These are phyloP conservation scores for Arthrobotrys entomopaga DNA, from an alignment of 2,329 filamentous ascomycete genomes.

Conservation along the genomic window DNA sequence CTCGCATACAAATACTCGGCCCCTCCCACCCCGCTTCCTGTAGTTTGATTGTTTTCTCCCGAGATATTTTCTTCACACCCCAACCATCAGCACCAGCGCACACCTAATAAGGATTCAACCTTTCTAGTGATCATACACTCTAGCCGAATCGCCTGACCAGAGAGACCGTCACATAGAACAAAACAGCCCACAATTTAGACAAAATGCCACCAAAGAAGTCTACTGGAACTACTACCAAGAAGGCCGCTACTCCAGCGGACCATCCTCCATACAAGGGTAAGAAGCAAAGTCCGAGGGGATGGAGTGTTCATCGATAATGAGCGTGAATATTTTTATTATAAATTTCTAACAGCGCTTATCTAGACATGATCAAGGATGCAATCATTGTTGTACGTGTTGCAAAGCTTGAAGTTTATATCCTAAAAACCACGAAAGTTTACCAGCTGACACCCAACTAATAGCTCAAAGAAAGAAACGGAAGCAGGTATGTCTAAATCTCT, in stretches of 20 bases:
- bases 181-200: conserved; percentile 10
- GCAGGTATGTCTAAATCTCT: conserved; percentile 19
- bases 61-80: conserved; percentile 1
- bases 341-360: neutral
- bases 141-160: neutral
- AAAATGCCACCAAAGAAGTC: conserved; percentile 55
- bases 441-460: neutral
- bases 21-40: conserved; percentile 54
- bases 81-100: conserved; percentile 7
- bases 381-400: conserved; percentile 27
- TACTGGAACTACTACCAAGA: conserved; percentile 44
- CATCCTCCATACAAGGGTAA: conserved; percentile 53
- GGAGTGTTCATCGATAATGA: neutral
- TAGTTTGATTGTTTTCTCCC: conserved; percentile 16
- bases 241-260: conserved; percentile 37
- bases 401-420: neutral
- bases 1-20: conserved; percentile 53
- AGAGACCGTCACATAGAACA: neutral
- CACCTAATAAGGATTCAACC: neutral
- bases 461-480: conserved; percentile 55
- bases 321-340: neutral
- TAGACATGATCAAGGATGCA: conserved; percentile 54
- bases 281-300: neutral
- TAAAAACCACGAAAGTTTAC: neutral
- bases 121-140: neutral